Conservation (phyloP, 371 early-diverging fungal genomes). For the Umbelopsis sp. region DNA sequence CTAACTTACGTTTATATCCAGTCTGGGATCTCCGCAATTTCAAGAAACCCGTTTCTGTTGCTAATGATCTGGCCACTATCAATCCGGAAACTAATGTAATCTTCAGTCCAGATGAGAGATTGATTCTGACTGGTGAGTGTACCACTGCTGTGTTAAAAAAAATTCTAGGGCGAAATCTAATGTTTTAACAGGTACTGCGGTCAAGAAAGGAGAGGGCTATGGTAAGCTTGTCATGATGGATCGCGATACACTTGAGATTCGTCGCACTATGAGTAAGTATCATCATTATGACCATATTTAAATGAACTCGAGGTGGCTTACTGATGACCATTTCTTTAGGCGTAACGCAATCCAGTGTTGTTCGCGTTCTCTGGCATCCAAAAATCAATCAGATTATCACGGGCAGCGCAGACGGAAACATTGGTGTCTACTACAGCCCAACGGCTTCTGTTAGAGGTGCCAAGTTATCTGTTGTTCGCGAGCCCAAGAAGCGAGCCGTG, state of each 20-base stretch:
- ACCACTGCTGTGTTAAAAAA: not conserved
- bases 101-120: conserved; percentile 84
- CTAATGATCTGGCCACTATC: conserved; percentile 62
- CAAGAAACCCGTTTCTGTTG: conserved; percentile 65
- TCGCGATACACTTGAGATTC: conserved; percentile 65
- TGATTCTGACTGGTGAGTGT: conserved; percentile 65
- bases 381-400: conserved; percentile 86
- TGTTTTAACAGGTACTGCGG: conserved; percentile 53
- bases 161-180: not conserved
- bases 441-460: conserved; percentile 76
- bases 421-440: conserved; percentile 81
- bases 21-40: conserved; percentile 91
- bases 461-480: conserved; percentile 68
- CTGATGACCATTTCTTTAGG: conserved; percentile 23
- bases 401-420: conserved; percentile 78
- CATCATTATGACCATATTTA: not conserved
- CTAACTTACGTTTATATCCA: conserved; percentile 24
- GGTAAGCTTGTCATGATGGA: conserved; percentile 76
- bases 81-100: conserved; percentile 86
- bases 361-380: conserved; percentile 86
- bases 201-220: conserved; percentile 69
- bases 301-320: not conserved
- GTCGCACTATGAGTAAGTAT: conserved; percentile 54
- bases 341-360: conserved; percentile 68
- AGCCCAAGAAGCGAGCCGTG: conserved; percentile 66